Percentiles rank a stretch among this genome's conserved stretches.
Conservation (phyloP, 345 rosid species). For the Eucalyptus cloeziana region DNA sequence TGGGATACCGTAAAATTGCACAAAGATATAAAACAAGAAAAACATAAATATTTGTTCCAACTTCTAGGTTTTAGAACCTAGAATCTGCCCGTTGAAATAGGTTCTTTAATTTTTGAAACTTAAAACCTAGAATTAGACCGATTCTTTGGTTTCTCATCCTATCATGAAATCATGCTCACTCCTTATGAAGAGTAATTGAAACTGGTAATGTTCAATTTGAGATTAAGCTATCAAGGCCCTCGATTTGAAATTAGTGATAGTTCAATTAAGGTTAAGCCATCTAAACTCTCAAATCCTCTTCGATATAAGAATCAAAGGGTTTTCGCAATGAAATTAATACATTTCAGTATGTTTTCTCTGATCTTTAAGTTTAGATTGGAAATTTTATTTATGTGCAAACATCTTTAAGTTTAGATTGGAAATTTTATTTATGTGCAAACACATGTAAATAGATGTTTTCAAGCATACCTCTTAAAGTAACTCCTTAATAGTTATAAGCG, state of each 20-base stretch:
- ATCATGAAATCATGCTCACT: background rate
- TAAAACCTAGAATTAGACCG: fast-evolving
- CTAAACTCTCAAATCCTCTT: no score
- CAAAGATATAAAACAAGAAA: no score
- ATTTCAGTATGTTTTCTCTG: no score
- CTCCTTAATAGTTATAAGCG: fast-evolving
- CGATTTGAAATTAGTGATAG: background rate
- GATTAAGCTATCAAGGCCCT: background rate
- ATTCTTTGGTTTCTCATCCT: no score
- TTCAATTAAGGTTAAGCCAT: background rate
- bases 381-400: no score
- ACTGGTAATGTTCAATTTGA: background rate
- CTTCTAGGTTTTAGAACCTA: no score
- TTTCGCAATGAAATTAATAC: background rate
- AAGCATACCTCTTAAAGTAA: background rate
- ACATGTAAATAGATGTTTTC: background rate
- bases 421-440: background rate
- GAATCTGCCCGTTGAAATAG: fast-evolving
- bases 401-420: background rate
- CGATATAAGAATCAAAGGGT: no score
- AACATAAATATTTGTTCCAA: no score
- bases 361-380: no score
- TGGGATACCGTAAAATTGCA: fast-evolving
- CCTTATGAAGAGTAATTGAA: background rate
- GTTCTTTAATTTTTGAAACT: no score